Evolutionary conservation across 192 early-diverging fungal species (phyloP), one percentile per base, ranked within the genome.

Genomic region (Coemansia furcata): DNA sequence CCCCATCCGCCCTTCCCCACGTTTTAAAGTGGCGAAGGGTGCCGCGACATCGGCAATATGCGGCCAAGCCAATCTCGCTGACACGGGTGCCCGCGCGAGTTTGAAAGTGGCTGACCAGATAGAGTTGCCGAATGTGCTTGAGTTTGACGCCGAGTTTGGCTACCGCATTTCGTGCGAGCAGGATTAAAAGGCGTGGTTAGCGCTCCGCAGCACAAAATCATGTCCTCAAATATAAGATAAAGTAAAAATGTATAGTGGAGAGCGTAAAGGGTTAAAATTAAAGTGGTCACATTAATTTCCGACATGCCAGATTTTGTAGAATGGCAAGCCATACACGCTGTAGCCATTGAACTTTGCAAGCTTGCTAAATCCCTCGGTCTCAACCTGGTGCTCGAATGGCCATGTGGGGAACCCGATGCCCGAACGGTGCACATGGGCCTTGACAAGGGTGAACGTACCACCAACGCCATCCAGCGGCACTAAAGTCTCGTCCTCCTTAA

Each of bases 281-380:
- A 10, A 2, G 3, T 10, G 19, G 1, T 9, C 26, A 9, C 6
- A 2, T 23, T 54, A 80, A 17, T 67, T 66, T 14, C 57, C 62
- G 14, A 78, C 80, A 72, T 91, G 90, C 26, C 85, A 84, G 6
- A 91, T 81, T 30, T 87, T 62, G 42, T 89, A 86, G 39, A 76
- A 83, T 2, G 90, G 90, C 39, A 88, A 74, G 0, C 90, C 90
- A 69, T 68, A 88, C 4, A 90, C 85, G 26, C 78, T 79, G 61
- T 80, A 90, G 1, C 89, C 89, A 46, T 86, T 54, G 0, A 71
- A 81, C 66, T 87, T 89, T 52, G 89, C 89, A 69, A 89, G 86
- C 68, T 88, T 91, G 12, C 86, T 89, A 66, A 91, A 77, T 0
- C 88, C 90, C 74, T 91, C 90, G 36, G 87, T 90, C 67, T 91